Conservation (phyloP, 257 asterid species). For the Capsicum rhomboideum region DNA sequence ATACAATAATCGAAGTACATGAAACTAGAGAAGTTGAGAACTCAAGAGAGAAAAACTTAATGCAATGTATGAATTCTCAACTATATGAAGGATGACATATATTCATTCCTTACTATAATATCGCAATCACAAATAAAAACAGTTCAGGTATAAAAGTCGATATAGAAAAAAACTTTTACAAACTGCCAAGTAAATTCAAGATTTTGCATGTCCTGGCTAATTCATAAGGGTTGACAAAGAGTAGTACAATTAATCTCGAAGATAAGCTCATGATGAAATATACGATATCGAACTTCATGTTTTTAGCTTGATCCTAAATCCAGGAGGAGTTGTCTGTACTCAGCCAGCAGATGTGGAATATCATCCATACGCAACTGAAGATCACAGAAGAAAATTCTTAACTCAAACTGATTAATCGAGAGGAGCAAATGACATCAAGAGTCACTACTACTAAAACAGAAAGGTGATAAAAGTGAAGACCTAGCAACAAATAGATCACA, state of each 20-base stretch:
- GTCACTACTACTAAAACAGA: not conserved
- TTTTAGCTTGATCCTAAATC: slow-evolving; percentile 19
- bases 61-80: not conserved
- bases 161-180: not conserved
- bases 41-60: not conserved
- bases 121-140: not conserved
- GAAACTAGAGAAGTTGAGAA: not conserved
- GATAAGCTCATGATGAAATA: not conserved
- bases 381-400: slow-evolving; percentile 1
- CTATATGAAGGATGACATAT: not conserved
- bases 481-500: not conserved
- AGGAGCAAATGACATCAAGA: not conserved
- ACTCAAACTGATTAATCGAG: not conserved
- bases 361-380: slow-evolving; percentile 76
- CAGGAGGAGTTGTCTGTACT: slow-evolving; percentile 59
- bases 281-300: not conserved
- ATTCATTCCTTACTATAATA: not conserved
- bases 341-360: slow-evolving; percentile 50
- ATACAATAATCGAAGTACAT: not conserved
- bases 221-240: not conserved
- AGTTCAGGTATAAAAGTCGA: not conserved
- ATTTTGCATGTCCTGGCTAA: not conserved
- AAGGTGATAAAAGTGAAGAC: not conserved
- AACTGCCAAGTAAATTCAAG: not conserved
- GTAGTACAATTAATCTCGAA: not conserved